Evolutionary conservation across 192 early-diverging fungal species (phyloP), one percentile per base, ranked within the genome.

Genomic region (Linnemannia zychae): DNA sequence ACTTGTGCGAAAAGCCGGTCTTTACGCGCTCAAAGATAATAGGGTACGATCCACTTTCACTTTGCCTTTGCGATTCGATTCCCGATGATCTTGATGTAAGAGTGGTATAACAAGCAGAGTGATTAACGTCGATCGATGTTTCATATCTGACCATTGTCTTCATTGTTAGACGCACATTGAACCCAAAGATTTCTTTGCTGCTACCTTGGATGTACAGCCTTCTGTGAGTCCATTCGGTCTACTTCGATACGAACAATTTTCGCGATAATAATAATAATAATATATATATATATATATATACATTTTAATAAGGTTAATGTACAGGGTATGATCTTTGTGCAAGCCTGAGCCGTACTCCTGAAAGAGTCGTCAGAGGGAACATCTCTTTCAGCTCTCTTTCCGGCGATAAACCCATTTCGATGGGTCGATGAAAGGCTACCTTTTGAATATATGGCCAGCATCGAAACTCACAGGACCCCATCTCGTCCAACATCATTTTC

Each of bases 1-100:
- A 60, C 49, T 93, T 31, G 76, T 94, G 2, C 88, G 93, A 46
- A 90, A 90, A 50, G 90, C 93, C 15, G 90, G 90, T 37, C 81
- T 93, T 20, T 79, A 84, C n/a, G 90, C 91, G 11, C 66, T 94
- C 22, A 89, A 90, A 38, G 78, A 72, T 20, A 77, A 79, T 44
- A 83, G 81, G 48, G 81, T 77, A 80, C 52, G 68, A 0, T 52
- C 1, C 65, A 13, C 40, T 9, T 44, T 44, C 40, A 6, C 40
- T 71, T 28, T 66, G 31, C 47, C 20, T 63, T 40, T 48, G 4
- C n/a, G 44, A 74, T 53, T 68, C 31, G 24, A 49, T 60, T 53
- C 46, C 16, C 20, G 16, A 33, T n/a, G 37, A 37, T 37, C 22
- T 20, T 6, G 5, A 3, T 2, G 37, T 15, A 20, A 11, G 33